Conservation (phyloP, 371 early-diverging fungal genomes). For the Fennellomyces sp. region DNA sequence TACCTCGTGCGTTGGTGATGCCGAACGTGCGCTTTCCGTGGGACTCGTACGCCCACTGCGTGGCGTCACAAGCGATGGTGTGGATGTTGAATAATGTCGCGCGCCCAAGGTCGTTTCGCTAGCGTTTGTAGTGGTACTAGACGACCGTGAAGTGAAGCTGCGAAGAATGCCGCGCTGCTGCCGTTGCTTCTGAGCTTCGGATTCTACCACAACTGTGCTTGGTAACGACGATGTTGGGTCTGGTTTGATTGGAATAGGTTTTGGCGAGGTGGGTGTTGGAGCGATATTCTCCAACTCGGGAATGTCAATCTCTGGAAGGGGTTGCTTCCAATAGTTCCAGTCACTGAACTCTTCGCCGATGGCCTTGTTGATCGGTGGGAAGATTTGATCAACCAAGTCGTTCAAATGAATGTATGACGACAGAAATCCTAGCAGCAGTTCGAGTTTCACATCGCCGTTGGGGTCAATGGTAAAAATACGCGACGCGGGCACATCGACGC, state of each 20-base stretch:
- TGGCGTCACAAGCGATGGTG: not conserved
- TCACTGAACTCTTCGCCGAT: constrained; percentile 80
- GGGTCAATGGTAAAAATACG: constrained; percentile 98
- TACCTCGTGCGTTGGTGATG: not conserved
- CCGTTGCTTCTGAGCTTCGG: constrained; percentile 14
- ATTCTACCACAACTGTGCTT: constrained; percentile 21
- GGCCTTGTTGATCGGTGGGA: constrained; percentile 72
- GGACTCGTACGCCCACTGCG: constrained; percentile 10
- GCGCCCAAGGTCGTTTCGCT: not conserved
- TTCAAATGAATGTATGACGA: constrained; percentile 88
- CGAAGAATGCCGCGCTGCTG: constrained; percentile 29
- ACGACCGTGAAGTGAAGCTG: constrained; percentile 40
- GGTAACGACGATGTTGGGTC: constrained; percentile 33
- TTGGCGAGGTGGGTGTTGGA: constrained; percentile 22
- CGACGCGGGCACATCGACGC: constrained; percentile 91
- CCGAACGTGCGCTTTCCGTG: not conserved
- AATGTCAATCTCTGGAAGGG: constrained; percentile 57
- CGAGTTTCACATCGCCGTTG: constrained; percentile 90
- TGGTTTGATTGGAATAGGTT: constrained; percentile 43
- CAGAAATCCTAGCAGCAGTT: constrained; percentile 82
- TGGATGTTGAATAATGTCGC: not conserved
- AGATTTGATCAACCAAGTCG: constrained; percentile 96
- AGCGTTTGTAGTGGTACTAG: constrained; percentile 1
- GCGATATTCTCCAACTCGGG: constrained; percentile 31
- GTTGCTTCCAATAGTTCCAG: constrained; percentile 84